Evolutionary conservation across 139 green algal genomes (phyloP).

Genomic region (Coccomyxa sp.): DNA sequence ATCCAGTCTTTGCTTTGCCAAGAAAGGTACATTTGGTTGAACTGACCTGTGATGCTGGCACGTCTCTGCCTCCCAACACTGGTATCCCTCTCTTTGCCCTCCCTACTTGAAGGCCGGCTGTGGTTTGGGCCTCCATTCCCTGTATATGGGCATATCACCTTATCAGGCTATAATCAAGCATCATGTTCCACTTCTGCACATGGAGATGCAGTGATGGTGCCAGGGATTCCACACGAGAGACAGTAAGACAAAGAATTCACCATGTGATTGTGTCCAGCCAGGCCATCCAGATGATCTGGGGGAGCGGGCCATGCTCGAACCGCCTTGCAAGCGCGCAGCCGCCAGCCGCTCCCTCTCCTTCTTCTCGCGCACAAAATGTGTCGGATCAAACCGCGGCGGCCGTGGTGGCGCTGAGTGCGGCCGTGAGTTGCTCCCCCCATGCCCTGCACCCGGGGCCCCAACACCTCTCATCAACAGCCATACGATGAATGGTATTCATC

Average conservation of each 20-base stretch:
- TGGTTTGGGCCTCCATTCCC: too few species aligned
- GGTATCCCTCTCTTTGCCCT: too few species aligned
- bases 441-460: background rate
- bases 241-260: too few species aligned
- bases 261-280: too few species aligned
- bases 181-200: too few species aligned
- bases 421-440: slow-evolving; percentile 4
- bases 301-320: too few species aligned
- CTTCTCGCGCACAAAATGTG: slow-evolving; percentile 58
- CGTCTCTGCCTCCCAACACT: background rate
- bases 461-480: background rate
- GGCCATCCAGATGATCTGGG: too few species aligned
- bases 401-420: slow-evolving; percentile 13
- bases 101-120: too few species aligned
- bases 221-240: too few species aligned
- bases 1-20: background rate
- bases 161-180: too few species aligned
- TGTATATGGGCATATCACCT: too few species aligned
- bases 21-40: background rate
- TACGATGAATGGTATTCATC: background rate
- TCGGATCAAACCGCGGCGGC: slow-evolving; percentile 68
- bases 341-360: slow-evolving; percentile 14
- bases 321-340: slow-evolving; percentile 9
- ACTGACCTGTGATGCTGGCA: background rate
- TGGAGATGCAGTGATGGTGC: too few species aligned